These are phyloP conservation scores for Xanthoconium stramineum DNA, from an alignment of 768 basidiomycete genomes.

Conservation along the genomic window DNA sequence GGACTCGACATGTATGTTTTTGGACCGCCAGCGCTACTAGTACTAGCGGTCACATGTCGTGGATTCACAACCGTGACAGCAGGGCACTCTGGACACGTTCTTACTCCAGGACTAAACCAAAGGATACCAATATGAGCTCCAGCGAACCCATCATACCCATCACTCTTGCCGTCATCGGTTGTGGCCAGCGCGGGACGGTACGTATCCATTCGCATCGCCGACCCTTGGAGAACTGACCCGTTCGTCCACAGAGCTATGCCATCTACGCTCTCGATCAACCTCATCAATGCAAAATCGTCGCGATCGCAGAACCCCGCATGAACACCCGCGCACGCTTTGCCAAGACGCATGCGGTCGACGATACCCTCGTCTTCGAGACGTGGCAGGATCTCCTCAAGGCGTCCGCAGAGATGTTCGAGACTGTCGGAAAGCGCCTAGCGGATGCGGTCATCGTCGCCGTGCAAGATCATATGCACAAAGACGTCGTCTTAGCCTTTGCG, in stretches of 20 bases:
- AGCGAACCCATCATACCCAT: conserved; percentile 37
- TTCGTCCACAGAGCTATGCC: conserved; percentile 52
- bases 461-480: conserved; percentile 75
- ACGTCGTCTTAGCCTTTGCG: conserved; percentile 72
- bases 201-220: background rate
- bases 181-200: conserved; percentile 80
- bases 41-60: conserved; percentile 21
- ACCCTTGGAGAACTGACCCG: background rate
- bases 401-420: conserved; percentile 61
- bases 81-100: conserved; percentile 36
- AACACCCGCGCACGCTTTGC: conserved; percentile 61
- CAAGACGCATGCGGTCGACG: conserved; percentile 53
- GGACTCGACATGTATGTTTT: background rate
- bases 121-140: conserved; percentile 16
- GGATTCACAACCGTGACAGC: conserved; percentile 23
- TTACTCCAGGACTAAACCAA: conserved; percentile 21
- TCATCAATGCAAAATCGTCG: conserved; percentile 67
- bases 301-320: conserved; percentile 80
- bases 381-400: conserved; percentile 71
- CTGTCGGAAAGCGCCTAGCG: conserved; percentile 67
- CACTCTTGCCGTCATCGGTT: conserved; percentile 76
- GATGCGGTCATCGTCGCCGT: conserved; percentile 82
- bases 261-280: conserved; percentile 60
- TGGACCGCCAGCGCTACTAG: background rate
- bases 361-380: conserved; percentile 64